Conservation (phyloP, 2,329 filamentous ascomycete species). For the Cladophialophora chaetospira region DNA sequence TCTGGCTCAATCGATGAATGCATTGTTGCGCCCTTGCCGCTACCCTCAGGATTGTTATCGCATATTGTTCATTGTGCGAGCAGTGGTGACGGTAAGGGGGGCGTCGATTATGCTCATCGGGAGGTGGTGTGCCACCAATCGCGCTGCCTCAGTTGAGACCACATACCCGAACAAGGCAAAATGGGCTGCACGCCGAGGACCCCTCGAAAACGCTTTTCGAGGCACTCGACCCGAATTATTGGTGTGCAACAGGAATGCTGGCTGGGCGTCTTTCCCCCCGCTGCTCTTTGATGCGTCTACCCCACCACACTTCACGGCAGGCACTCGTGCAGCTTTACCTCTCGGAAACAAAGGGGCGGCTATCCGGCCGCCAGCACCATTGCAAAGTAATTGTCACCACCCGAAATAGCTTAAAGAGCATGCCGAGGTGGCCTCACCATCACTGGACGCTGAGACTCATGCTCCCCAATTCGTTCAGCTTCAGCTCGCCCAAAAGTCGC, state of each 20-base stretch:
- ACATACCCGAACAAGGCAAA: slow-evolving; percentile 11
- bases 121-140: slow-evolving; percentile 5
- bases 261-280: neutral
- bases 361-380: neutral
- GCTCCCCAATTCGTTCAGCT: slow-evolving; percentile 1
- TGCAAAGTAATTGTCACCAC: neutral
- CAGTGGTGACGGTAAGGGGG: slow-evolving; percentile 1
- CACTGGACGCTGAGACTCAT: no score
- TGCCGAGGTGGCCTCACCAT: no score
- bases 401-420: slow-evolving; percentile 10
- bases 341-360: neutral
- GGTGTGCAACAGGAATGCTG: slow-evolving; percentile 9
- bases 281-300: neutral
- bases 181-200: slow-evolving; percentile 4
- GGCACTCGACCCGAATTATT: slow-evolving; percentile 8
- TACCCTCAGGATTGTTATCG: neutral
- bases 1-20: neutral
- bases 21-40: neutral
- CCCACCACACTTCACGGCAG: neutral
- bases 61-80: slow-evolving; percentile 1
- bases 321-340: slow-evolving; percentile 3
- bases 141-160: slow-evolving; percentile 5
- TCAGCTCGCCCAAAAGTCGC: slow-evolving; percentile 7
- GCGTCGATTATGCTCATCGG: neutral
- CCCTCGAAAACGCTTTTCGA: neutral